Base-by-base conservation (phyloP, 2,329 filamentous ascomycete species). In the Fusarium ambrosium region DNA sequence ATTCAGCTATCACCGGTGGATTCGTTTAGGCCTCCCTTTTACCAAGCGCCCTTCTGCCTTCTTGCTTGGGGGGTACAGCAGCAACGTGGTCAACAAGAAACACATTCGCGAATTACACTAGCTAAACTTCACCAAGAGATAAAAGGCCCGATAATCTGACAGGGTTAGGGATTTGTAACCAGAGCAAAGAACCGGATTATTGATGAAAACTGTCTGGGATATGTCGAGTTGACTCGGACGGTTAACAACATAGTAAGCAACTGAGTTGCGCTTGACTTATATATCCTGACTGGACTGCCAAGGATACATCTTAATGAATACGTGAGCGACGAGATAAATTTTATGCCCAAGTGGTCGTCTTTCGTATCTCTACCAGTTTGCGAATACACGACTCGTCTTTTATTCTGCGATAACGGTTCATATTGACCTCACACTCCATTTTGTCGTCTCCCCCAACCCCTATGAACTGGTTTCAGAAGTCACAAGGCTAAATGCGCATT, bases 401-500 rank as follows among this genome's bases (percentile, higher is more conserved):
- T 10, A 8, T 24, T 7, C 11, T 16, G 6, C 14, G 20, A 24
- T 24, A 16, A 11, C 14, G 41, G 14, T 8, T 4, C 13, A 22
- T 4, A 2, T 9, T 14, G 24, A 24, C 14, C 2, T 16, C 16
- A 13, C 7, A 24, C 11, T 22, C 20, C 13, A 3, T 16, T 16
- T 24, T 45, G 13, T 16, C 13, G 8, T 24, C 22, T 16, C 6
- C 13, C 6, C 22, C 13, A 8, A 16, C 20, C 7, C 20, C 6
- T 2, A 4, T 4, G 2, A 14, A 4, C 4, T 16, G 14, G 5
- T 1, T 8, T 24, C 1, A 9, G 11, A 24, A 16, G 20, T 4
- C 6, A 16, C 22, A 2, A 24, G 22, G 20, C 2, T 1, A 10
- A 48, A 9, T 10, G 16, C 16, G 14, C 8, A 2, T 10, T 24